Evolutionary conservation across 768 basidiomycete genomes (phyloP), one percentile per base, ranked within the genome.

Genomic region (Macrolepiota fuliginosa): DNA sequence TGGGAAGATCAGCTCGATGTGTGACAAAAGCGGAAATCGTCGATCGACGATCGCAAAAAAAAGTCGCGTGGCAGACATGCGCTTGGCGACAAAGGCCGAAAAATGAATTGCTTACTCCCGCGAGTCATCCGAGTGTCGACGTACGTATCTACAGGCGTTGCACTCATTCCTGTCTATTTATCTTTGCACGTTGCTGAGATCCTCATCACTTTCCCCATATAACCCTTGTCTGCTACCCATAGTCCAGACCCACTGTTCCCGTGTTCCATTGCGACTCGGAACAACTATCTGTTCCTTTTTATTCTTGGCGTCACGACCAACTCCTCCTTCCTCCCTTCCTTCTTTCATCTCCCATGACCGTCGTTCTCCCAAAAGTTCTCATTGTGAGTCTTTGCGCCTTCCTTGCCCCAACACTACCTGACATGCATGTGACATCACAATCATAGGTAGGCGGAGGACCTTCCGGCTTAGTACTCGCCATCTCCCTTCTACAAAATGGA

Each of bases 311-410:
- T 55, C 35, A 11, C 39, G 17, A 22, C 19, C 61, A 27, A 9
- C 25, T 6, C 47, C 19, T 36, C 27, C 19, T 50, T 50, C 17
- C 42, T 9, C 54, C 47, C 45, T 17, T 47, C 54, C 54, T 22
- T 54, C 58, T 36, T 17, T 35, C 40, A 36, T 35, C 59, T 32
- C 27, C 29, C 24, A 37, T 52, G 58, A 32, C 62, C 45, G 45
- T 50, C 61, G 5, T 63, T 12, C 7, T 3, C 29, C 29, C 65
- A 17, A 69, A 66, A 58, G 67, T 71, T n/a, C 63, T 69, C 57
- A 68, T 71, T 58, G 70, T 69, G 54, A 50, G 69, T 62, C 50
- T 40, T 27, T 40, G 54, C 54, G 11, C 19, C 36, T 24, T 56
- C 40, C 7, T n/a, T 37, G 29, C 36, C 7, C 46, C 24, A 10